Percentiles rank a stretch among this genome's conserved stretches.
These are phyloP conservation scores for Leptographium procerum DNA, from an alignment of 2,329 filamentous ascomycete species.

Conservation along the genomic window DNA sequence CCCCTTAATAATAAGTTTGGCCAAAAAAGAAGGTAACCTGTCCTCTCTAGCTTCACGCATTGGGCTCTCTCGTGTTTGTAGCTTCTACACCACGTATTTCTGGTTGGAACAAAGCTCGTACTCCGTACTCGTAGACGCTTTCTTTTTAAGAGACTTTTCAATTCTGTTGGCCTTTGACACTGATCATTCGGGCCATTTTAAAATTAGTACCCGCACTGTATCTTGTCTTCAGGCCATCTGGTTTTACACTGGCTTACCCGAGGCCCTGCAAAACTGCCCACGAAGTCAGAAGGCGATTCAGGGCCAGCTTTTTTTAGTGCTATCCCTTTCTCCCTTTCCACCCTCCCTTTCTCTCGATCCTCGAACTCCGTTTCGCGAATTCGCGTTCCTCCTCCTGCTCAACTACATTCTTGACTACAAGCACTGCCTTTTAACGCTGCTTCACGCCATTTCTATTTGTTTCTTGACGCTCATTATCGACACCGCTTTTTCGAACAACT, in stretches of 20 bases:
- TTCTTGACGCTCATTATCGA: conserved; percentile 9
- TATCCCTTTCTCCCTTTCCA: background rate
- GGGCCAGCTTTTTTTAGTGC: background rate
- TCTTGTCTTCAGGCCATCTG: background rate
- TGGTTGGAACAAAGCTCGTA: background rate
- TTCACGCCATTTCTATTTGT: background rate
- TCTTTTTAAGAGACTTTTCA: background rate
- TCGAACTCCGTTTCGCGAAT: background rate
- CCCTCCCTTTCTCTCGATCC: background rate
- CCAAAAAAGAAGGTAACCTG: conserved; percentile 1
- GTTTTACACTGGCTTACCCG: background rate
- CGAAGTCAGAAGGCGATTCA: background rate
- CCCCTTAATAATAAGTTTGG: background rate
- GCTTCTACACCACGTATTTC: background rate
- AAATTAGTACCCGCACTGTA: background rate
- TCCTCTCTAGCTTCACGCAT: background rate
- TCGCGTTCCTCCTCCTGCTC: background rate
- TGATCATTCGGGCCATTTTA: background rate
- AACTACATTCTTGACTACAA: background rate
- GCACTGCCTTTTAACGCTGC: background rate
- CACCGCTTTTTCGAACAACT: conserved; percentile 1
- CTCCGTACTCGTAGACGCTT: background rate
- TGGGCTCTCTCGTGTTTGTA: background rate
- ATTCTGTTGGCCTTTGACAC: background rate
- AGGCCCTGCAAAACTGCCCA: background rate